Evolutionary conservation across 805 yeast species (phyloP).

Genomic region (Naumovozyma baii): DNA sequence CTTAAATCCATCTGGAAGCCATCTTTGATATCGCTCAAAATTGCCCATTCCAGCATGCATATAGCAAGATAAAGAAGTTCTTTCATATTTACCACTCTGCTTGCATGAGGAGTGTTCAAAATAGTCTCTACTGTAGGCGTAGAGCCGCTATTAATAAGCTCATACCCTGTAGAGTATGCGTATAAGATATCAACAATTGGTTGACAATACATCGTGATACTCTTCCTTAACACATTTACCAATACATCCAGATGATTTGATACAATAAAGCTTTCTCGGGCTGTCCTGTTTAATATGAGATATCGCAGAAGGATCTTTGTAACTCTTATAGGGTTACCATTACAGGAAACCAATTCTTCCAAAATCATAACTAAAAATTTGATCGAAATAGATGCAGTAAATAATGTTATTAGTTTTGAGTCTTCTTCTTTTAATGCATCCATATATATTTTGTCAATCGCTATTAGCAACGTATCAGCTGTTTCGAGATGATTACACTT

Average conservation of each 20-base stretch:
- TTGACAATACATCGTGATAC: conserved; percentile 22
- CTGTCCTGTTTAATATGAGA: conserved; percentile 39
- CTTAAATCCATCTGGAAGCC: conserved; percentile 32
- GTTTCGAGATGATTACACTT: conserved; percentile 25
- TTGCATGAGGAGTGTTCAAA: not conserved
- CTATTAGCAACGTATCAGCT: conserved; percentile 25
- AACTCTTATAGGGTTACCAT: conserved; percentile 12
- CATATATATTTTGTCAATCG: conserved; percentile 25
- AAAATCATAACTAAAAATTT: conserved; percentile 57
- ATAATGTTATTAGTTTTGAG: conserved; percentile 36
- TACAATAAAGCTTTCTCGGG: conserved; percentile 40
- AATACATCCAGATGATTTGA: conserved; percentile 37
- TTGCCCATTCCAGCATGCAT: conserved; percentile 31
- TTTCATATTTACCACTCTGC: not conserved
- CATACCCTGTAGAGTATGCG: conserved; percentile 21
- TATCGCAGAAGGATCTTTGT: conserved; percentile 42
- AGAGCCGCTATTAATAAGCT: not conserved
- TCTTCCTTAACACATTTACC: conserved; percentile 38
- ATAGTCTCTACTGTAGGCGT: not conserved
- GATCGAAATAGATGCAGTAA: conserved; percentile 45
- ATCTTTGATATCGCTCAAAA: conserved; percentile 26
- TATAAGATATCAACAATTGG: conserved; percentile 42
- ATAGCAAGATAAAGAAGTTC: conserved; percentile 35
- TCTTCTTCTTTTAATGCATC: conserved; percentile 34
- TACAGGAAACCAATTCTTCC: conserved; percentile 22